Conservation (phyloP, 164 flowering plant species). For the Vitis cinerea region DNA sequence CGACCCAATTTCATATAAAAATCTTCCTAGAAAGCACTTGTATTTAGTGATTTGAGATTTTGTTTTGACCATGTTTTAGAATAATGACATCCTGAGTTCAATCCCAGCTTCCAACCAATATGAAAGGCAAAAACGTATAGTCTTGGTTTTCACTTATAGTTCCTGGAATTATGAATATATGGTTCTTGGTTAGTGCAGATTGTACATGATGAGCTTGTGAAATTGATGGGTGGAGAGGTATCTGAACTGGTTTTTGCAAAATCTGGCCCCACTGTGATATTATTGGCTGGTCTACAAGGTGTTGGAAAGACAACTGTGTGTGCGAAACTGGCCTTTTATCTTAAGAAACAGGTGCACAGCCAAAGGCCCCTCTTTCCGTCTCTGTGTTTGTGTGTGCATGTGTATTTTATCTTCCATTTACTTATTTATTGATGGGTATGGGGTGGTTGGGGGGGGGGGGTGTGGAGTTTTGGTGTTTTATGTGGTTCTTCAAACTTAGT, state of each 20-base stretch:
- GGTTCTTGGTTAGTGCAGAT: slow-evolving; percentile 47
- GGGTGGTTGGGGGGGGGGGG: not conserved
- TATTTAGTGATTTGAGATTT: too few species aligned
- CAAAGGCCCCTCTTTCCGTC: not conserved
- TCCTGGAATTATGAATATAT: not conserved
- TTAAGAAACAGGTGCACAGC: slow-evolving; percentile 75
- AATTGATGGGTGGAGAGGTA: slow-evolving; percentile 98
- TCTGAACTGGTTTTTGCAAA: slow-evolving; percentile 85
- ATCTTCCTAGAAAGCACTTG: too few species aligned
- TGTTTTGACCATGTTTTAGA: too few species aligned
- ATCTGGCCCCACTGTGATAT: slow-evolving; percentile 79
- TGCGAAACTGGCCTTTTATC: slow-evolving; percentile 87
- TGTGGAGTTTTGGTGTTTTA: not conserved
- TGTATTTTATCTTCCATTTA: not conserved
- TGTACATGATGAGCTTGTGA: slow-evolving; percentile 88
- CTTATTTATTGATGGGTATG: too few species aligned
- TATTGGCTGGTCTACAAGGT: slow-evolving; percentile 97
- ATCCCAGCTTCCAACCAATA: not conserved
- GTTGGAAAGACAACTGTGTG: slow-evolving; percentile 99
- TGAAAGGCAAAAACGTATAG: too few species aligned
- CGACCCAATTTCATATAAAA: too few species aligned
- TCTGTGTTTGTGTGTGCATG: slow-evolving; percentile 1
- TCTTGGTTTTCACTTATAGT: not conserved
- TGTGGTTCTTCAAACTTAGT: not conserved
- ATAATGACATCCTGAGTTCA: not conserved